Evolutionary conservation across 2,329 filamentous ascomycete species (phyloP), one percentile per base, ranked within the genome.

Genomic region (Didymella pinodella): DNA sequence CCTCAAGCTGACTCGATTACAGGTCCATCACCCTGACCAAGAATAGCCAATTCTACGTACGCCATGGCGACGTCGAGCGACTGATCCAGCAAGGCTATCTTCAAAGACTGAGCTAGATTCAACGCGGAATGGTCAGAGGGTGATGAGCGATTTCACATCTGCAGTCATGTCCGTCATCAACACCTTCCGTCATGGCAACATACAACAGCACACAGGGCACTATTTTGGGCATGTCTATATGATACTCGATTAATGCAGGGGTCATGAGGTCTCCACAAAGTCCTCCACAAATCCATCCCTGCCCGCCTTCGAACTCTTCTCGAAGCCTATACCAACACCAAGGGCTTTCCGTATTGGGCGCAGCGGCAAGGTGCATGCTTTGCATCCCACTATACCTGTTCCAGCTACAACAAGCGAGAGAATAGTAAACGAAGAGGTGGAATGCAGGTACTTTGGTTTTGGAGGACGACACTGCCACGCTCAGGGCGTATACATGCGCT

Each of bases 1-100:
- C n/a, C 20, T 22, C 2, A 20, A 18, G 41, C 51, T 59, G 25
- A 59, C 18, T 20, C 10, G 4, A 11, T 29, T 22, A 32, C 68
- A 97, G 93, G 16, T 91, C 93, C 12, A 97, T 99, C 70, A 98
- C 91, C 60, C 84, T 99, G 81, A 97, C 93, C 36, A 98, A 96
- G 79, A 98, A 99, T 78, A 97, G 93, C 72, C 95, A 99, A 75
- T 96, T 99, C 74, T 98, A 96, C 73, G 95, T 99, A 38, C 87
- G 94, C 46, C 92, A 97, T 73, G 94, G 92, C 25, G 95, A 99
- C 79, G 95, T 99, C 7, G 95, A 99, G 79, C 86, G 93, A 49
- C 78, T 99, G 68, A 97, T 99, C 71, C 87, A 92, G 16, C 94
- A 98, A 75, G 95, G 95, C 20, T 99, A 97, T 79, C 82, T 99